Percentiles rank a stretch among this genome's conserved stretches.
Evolutionary conservation across 805 yeast genomes (phyloP).

Genomic region (Metschnikowia henanensis): DNA sequence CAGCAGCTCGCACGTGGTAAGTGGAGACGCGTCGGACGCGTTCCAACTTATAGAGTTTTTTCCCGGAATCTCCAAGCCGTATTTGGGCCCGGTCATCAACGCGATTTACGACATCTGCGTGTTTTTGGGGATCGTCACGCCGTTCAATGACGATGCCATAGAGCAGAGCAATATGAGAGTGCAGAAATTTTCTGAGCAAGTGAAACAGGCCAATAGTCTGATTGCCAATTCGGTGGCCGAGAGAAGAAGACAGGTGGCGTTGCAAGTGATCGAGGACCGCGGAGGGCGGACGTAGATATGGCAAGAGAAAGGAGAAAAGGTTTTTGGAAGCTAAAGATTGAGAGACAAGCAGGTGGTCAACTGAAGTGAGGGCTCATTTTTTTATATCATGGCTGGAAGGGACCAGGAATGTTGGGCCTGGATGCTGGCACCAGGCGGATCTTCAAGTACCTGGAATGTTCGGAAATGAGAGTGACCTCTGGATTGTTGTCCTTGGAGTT

Average conservation of each 20-base stretch:
- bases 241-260: slow-evolving; percentile 74
- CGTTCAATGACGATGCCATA: slow-evolving; percentile 67
- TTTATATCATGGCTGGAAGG: too few species aligned
- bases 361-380: too few species aligned
- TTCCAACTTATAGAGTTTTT: slow-evolving; percentile 82
- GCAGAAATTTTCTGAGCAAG: slow-evolving; percentile 54
- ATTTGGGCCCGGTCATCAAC: slow-evolving; percentile 51
- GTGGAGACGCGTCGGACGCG: slow-evolving; percentile 90
- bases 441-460: too few species aligned
- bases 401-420: too few species aligned
- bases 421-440: too few species aligned
- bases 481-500: too few species aligned
- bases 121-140: slow-evolving; percentile 49
- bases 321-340: too few species aligned
- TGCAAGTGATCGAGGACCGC: slow-evolving; percentile 71
- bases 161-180: slow-evolving; percentile 76
- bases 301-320: too few species aligned
- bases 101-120: slow-evolving; percentile 35
- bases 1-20: slow-evolving; percentile 31
- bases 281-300: slow-evolving; percentile 32
- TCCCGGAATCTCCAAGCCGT: slow-evolving; percentile 60
- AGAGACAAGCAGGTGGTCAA: too few species aligned
- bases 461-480: too few species aligned
- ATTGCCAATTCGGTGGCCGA: slow-evolving; percentile 58
- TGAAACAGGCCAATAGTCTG: slow-evolving; percentile 39